These are phyloP conservation scores for Colletotrichum tabaci DNA, from an alignment of 2,329 filamentous ascomycete genomes.

Conservation along the genomic window DNA sequence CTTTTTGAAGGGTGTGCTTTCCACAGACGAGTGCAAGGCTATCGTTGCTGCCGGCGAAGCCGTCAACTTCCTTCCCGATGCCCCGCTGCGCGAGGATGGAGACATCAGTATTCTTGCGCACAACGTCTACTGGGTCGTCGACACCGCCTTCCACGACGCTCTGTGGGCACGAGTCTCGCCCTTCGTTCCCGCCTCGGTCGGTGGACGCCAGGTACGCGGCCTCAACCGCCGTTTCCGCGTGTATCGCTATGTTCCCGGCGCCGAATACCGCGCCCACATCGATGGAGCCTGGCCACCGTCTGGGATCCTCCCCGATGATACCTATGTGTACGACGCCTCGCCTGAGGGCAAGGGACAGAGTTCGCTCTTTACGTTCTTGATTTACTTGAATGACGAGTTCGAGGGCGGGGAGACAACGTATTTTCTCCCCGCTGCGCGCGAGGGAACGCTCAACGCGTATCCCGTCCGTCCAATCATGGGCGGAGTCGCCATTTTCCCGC, in stretches of 20 bases:
- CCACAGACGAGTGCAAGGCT: conserved; percentile 72
- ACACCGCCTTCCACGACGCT: conserved; percentile 72
- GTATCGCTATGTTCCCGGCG: conserved; percentile 80
- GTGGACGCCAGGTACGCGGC: conserved; percentile 71
- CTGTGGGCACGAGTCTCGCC: conserved; percentile 74
- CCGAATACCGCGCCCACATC: conserved; percentile 80
- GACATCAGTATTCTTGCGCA: conserved; percentile 77
- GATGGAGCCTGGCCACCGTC: conserved; percentile 82
- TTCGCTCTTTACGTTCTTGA: conserved; percentile 77
- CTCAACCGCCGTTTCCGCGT: conserved; percentile 80
- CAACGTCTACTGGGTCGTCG: conserved; percentile 82
- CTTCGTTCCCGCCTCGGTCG: conserved; percentile 69
- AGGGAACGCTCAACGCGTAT: conserved; percentile 79
- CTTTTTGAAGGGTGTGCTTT: conserved; percentile 73
- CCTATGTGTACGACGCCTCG: conserved; percentile 78
- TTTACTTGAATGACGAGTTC: conserved; percentile 81
- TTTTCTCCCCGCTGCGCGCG: conserved; percentile 74
- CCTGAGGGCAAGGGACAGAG: conserved; percentile 73
- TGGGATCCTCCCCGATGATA: conserved; percentile 69
- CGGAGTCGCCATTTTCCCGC: conserved; percentile 77
- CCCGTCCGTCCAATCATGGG: conserved; percentile 79
- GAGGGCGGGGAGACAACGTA: conserved; percentile 81
- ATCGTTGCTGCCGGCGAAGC: conserved; percentile 78
- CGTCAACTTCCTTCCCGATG: conserved; percentile 77
- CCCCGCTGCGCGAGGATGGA: conserved; percentile 75